These are phyloP conservation scores for Aspergillus arachidicola DNA, from an alignment of 2,329 filamentous ascomycete genomes.

Conservation along the genomic window DNA sequence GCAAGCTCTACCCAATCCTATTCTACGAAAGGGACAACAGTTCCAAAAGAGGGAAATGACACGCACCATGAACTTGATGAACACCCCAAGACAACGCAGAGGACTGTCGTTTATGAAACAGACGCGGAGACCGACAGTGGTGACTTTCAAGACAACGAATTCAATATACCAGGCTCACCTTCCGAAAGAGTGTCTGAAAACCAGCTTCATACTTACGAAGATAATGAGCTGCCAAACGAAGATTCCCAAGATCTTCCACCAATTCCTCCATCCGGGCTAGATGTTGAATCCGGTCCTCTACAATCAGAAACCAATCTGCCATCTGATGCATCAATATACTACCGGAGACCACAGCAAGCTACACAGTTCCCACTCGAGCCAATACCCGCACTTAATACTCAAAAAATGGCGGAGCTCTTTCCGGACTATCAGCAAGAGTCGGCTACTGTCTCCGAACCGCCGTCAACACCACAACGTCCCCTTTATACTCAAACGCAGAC, in stretches of 20 bases:
- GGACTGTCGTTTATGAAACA: constrained; percentile 46
- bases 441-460: constrained; percentile 10
- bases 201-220: constrained; percentile 7
- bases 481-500: constrained; percentile 17
- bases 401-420: constrained; percentile 43
- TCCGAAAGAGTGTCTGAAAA: not conserved
- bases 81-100: constrained; percentile 21
- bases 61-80: not conserved
- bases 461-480: constrained; percentile 9
- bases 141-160: constrained; percentile 28
- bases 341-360: constrained; percentile 36
- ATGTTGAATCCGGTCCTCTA: constrained; percentile 26
- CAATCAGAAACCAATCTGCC: constrained; percentile 32
- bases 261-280: constrained; percentile 22
- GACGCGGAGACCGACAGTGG: constrained; percentile 43
- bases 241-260: constrained; percentile 38
- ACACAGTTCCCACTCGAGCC: constrained; percentile 42
- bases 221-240: constrained; percentile 19
- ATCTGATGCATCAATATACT: constrained; percentile 41
- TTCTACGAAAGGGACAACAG: not conserved
- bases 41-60: not conserved
- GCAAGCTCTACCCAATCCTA: constrained; percentile 6
- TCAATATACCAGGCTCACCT: constrained; percentile 17
- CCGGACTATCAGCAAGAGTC: constrained; percentile 26
- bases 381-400: constrained; percentile 38